phyloP scores from a whole-genome alignment of 2,329 filamentous ascomycete genomes.

The Lecanoromycetidae sp. region DNA sequence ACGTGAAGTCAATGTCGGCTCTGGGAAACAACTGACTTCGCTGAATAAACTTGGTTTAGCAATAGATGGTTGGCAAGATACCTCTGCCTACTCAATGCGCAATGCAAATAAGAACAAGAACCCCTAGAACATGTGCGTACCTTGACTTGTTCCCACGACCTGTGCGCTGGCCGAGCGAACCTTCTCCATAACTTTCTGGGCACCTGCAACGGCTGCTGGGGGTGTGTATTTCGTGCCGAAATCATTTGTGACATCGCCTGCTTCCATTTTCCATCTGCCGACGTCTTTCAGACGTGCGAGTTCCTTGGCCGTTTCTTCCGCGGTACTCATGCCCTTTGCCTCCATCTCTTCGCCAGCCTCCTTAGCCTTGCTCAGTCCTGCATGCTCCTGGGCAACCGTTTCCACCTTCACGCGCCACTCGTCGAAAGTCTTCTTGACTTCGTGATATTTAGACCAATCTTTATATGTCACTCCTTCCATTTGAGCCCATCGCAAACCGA shows the following conservation, averaged over 20 bases:
- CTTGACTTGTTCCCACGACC: slow-evolving; percentile 24
- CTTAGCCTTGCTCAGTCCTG: slow-evolving; percentile 56
- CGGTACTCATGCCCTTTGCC: slow-evolving; percentile 65
- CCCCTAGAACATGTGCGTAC: too few relatives aligned
- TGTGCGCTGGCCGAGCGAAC: slow-evolving; percentile 20
- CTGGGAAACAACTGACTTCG: slow-evolving; percentile 27
- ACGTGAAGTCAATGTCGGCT: too few relatives aligned
- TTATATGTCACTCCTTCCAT: slow-evolving; percentile 93
- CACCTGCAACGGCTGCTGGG: slow-evolving; percentile 22
- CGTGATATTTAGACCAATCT: slow-evolving; percentile 92
- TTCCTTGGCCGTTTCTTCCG: slow-evolving; percentile 67
- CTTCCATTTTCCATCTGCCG: slow-evolving; percentile 68
- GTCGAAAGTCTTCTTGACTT: slow-evolving; percentile 67
- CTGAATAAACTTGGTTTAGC: too few relatives aligned
- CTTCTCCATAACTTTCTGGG: slow-evolving; percentile 27
- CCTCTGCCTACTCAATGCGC: too few relatives aligned
- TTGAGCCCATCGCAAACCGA: slow-evolving; percentile 90
- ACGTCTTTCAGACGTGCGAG: slow-evolving; percentile 71
- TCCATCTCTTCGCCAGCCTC: slow-evolving; percentile 58
- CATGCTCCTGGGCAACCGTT: slow-evolving; percentile 60
- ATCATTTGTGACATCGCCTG: slow-evolving; percentile 62
- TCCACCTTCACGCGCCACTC: slow-evolving; percentile 78
- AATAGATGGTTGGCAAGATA: too few relatives aligned
- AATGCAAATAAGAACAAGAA: too few relatives aligned
- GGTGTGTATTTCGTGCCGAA: slow-evolving; percentile 51